Base-by-base conservation (phyloP, 2,329 filamentous ascomycete genomes). In the Teratosphaeriaceae sp. region DNA sequence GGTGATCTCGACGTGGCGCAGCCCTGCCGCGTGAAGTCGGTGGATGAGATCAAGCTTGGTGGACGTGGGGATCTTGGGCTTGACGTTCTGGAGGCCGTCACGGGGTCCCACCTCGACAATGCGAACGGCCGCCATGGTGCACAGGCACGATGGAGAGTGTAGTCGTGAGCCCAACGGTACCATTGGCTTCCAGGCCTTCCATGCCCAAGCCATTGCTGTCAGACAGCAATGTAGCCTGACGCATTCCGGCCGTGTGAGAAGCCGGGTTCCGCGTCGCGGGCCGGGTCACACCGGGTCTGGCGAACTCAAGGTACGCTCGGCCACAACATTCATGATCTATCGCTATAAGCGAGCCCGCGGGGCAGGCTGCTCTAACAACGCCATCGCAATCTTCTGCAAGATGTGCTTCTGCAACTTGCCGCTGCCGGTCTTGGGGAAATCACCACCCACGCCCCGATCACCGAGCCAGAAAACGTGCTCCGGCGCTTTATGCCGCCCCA, bases 51-150 rank as follows among this genome's bases (percentile, higher is more conserved):
- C 64, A 16, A 75, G 54, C 53, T 76, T 76, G 3, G 66, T 72
- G 30, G 67, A 57, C 30, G 72, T 59, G 13, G 70, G 54, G 23
- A 76, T 71, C 1, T 67, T 56, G 23, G 65, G 70, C 49, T 72
- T 71, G 52, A 75, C 72, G 47, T 76, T 75, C 54, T 76, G 73
- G 35, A 76, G 59, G 11, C 73, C 73, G 61, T 75, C 73, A 45
- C 73, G 65, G 42, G 73, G 68, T 3, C 73, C 71, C 20, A 76
- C 73, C 60, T 76, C 73, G 19, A 76, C 67, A 51, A 76, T 69
- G 19, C 35, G 35, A 18, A 38, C 35, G 19, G 35, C 30, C 16
- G 30, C 6, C 11, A 18, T 34, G 30, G 30, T 18, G n/a, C n/a
- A n/a, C n/a, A n/a, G n/a, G n/a, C n/a, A n/a, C n/a, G n/a, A n/a